Evolutionary conservation across 2,329 filamentous ascomycete species (phyloP), one percentile per base, ranked within the genome.

Genomic region (Trematosphaeria pertusa): DNA sequence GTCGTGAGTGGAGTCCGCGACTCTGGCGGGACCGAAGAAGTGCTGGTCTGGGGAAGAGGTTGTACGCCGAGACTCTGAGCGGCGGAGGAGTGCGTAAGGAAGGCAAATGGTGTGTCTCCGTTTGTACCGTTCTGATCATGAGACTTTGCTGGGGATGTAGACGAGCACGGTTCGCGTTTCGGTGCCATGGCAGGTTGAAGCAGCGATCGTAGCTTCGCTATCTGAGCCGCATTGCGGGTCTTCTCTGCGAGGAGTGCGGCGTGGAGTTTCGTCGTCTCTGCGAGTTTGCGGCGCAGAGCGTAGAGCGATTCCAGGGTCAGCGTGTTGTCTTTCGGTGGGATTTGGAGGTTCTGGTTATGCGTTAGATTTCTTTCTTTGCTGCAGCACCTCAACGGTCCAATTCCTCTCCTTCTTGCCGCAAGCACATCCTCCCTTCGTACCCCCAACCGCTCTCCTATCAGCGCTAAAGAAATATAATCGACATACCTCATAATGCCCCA

Each of bases 401-500:
- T n/a, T n/a, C n/a, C n/a, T n/a, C n/a, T n/a, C n/a, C n/a, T n/a
- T n/a, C n/a, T n/a, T n/a, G n/a, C n/a, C n/a, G n/a, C n/a, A n/a
- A n/a, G n/a, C n/a, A n/a, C n/a, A n/a, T n/a, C n/a, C n/a, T n/a
- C n/a, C n/a, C n/a, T n/a, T n/a, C n/a, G n/a, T n/a, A n/a, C n/a
- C n/a, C n/a, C n/a, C n/a, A n/a, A n/a, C n/a, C n/a, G n/a, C n/a
- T n/a, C n/a, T n/a, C n/a, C n/a, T n/a, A n/a, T n/a, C n/a, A n/a
- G n/a, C n/a, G n/a, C n/a, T n/a, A n/a, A n/a, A n/a, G n/a, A n/a
- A n/a, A n/a, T n/a, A n/a, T n/a, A n/a, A n/a, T n/a, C n/a, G 11
- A 56, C 65, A 37, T 65, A 85, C 89, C 70, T 91, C 85, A 75
- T 99, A 97, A 78, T 97, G 93, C 37, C 83, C 83, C 54, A 99